Evolutionary conservation across 177 flowering plant genomes (phyloP).

Genomic region (Vitis hybrid): DNA sequence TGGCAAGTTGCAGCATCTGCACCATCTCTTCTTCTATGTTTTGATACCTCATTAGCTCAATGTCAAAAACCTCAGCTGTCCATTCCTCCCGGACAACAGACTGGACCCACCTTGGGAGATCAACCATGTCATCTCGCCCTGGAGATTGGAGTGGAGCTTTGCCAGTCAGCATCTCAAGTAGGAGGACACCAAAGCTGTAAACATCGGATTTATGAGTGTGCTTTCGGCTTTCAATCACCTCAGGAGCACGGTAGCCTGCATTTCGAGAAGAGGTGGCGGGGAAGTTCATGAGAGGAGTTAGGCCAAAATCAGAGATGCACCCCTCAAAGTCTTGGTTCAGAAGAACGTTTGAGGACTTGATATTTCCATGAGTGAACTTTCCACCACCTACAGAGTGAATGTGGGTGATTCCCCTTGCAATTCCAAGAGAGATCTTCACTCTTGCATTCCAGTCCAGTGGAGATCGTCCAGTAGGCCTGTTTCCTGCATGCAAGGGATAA

Average conservation of each 20-base stretch:
- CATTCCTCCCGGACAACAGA: slow-evolving; percentile 65
- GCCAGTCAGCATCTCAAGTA: slow-evolving; percentile 58
- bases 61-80: slow-evolving; percentile 61
- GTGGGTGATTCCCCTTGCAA: slow-evolving; percentile 49
- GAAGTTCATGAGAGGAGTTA: slow-evolving; percentile 40
- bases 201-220: slow-evolving; percentile 56
- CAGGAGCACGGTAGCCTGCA: slow-evolving; percentile 57
- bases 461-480: slow-evolving; percentile 31
- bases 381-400: slow-evolving; percentile 44
- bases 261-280: slow-evolving; percentile 26
- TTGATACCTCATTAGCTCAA: slow-evolving; percentile 40
- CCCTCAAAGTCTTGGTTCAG: slow-evolving; percentile 33
- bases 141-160: slow-evolving; percentile 50
- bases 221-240: slow-evolving; percentile 45
- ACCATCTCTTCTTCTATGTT: slow-evolving; percentile 61
- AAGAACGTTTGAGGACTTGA: slow-evolving; percentile 57
- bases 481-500: slow-evolving; percentile 20
- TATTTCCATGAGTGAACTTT: slow-evolving; percentile 51
- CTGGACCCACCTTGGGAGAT: slow-evolving; percentile 64
- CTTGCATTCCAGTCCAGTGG: slow-evolving; percentile 50
- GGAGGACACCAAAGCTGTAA: slow-evolving; percentile 57
- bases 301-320: slow-evolving; percentile 47
- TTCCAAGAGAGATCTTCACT: slow-evolving; percentile 40
- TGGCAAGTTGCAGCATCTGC: slow-evolving; percentile 57
- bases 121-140: slow-evolving; percentile 49